phyloP scores from a whole-genome alignment of 139 green algal genomes.

The Chlorella sp. region DNA sequence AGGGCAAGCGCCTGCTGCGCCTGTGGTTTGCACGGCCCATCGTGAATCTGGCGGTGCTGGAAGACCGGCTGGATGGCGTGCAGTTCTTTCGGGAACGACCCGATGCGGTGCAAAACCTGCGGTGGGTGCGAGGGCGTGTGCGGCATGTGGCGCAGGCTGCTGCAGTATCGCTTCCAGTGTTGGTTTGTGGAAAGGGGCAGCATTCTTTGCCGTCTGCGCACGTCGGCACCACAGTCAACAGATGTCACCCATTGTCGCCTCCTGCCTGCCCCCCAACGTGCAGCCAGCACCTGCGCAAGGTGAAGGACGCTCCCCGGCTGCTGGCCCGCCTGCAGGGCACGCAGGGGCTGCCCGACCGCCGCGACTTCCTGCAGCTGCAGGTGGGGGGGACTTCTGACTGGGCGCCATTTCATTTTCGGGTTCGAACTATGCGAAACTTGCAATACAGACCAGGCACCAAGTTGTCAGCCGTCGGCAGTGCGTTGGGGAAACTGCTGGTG shows the following conservation, averaged over 20 bases:
- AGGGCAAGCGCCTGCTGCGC: conserved; percentile 55
- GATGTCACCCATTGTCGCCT: too few species aligned
- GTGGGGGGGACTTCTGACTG: too few species aligned
- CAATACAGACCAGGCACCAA: not conserved
- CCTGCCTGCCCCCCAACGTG: not conserved
- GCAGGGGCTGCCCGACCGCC: conserved; percentile 52
- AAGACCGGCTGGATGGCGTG: conserved; percentile 67
- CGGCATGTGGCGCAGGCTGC: too few species aligned
- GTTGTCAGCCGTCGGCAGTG: not conserved
- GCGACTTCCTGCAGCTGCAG: conserved; percentile 58
- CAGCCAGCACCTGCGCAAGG: conserved; percentile 37
- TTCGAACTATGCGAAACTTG: too few species aligned
- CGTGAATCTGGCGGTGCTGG: conserved; percentile 70
- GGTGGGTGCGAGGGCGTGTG: too few species aligned
- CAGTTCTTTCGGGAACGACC: conserved; percentile 60
- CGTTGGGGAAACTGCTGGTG: not conserved
- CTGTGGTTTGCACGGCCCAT: conserved; percentile 87
- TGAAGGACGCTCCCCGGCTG: conserved; percentile 64
- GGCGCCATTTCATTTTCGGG: too few species aligned
- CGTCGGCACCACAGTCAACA: too few species aligned
- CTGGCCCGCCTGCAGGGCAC: conserved; percentile 54
- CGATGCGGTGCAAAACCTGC: conserved; percentile 49
- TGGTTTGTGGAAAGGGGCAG: too few species aligned
- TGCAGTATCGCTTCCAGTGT: too few species aligned
- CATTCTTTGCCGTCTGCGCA: too few species aligned